Conservation (phyloP, 441 rosid genomes). For the Euphorbia celastroides region DNA sequence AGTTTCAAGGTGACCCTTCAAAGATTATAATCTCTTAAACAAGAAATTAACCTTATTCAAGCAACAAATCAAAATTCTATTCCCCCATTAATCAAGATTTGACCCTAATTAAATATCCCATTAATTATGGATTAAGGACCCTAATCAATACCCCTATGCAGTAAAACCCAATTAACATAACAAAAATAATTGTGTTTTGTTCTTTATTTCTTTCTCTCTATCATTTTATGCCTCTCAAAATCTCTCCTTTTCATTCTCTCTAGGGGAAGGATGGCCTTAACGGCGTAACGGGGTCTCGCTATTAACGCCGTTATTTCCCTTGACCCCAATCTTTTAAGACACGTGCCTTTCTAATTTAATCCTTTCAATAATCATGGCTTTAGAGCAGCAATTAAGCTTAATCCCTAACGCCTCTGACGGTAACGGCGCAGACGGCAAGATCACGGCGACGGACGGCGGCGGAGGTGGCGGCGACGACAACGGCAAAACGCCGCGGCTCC, state of each 20-base stretch:
- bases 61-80: conserved; percentile 15
- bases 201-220: not conserved
- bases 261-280: conserved; percentile 19
- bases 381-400: conserved; percentile 43
- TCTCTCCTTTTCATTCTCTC: conserved; percentile 1
- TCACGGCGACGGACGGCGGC: conserved; percentile 30
- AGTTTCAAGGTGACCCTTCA: conserved; percentile 21
- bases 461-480: conserved; percentile 62
- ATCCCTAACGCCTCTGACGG: conserved; percentile 42
- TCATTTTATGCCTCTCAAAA: conserved; percentile 14
- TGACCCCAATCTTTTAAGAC: conserved; percentile 31
- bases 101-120: conserved; percentile 6
- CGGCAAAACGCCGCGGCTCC: conserved; percentile 70
- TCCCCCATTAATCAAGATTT: conserved; percentile 11
- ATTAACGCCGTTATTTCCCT: conserved; percentile 49
- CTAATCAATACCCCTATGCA: conserved; percentile 24
- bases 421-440: conserved; percentile 41
- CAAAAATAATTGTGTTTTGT: not conserved
- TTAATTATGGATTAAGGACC: conserved; percentile 15
- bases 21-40: conserved; percentile 16
- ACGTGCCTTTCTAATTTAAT: conserved; percentile 22
- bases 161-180: not conserved
- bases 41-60: conserved; percentile 15
- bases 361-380: conserved; percentile 35
- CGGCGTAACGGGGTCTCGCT: conserved; percentile 48